A percentile compares a stretch with the other conserved stretches of the same genome.
Evolutionary conservation across 2,329 filamentous ascomycete species (phyloP).

Genomic region (Fusarium paranaense): DNA sequence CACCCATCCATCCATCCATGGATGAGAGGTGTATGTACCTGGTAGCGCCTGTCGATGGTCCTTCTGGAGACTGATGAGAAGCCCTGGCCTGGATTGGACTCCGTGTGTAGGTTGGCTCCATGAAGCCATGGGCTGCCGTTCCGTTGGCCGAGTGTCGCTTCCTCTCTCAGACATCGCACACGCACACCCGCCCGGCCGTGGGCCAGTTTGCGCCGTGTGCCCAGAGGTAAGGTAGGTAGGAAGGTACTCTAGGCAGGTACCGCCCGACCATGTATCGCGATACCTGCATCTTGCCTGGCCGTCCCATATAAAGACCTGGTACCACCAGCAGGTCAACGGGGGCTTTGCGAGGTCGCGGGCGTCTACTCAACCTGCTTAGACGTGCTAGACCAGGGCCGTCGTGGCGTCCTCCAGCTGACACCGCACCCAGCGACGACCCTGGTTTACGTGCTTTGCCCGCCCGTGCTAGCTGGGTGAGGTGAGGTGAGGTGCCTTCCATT

Average conservation of each 20-base stretch:
- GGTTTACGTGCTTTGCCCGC: slow-evolving; percentile 34
- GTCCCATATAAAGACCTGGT: slow-evolving; percentile 22
- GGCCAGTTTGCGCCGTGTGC: slow-evolving; percentile 32
- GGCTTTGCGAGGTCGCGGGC: slow-evolving; percentile 28
- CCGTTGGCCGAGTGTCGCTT: slow-evolving; percentile 45
- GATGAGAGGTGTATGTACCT: background rate
- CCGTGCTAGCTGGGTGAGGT: slow-evolving; percentile 17
- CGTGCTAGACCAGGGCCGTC: slow-evolving; percentile 42
- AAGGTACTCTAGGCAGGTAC: slow-evolving; percentile 14
- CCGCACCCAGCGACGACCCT: slow-evolving; percentile 35
- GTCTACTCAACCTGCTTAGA: slow-evolving; percentile 37
- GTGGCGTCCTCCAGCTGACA: slow-evolving; percentile 47
- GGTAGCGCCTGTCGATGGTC: slow-evolving; percentile 21
- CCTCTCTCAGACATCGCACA: slow-evolving; percentile 40
- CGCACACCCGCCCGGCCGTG: slow-evolving; percentile 37
- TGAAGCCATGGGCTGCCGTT: slow-evolving; percentile 33
- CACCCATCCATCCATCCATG: background rate
- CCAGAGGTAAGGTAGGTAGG: slow-evolving; percentile 2
- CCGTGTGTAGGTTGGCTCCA: slow-evolving; percentile 19
- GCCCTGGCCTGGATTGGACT: slow-evolving; percentile 23
- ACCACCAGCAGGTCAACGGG: slow-evolving; percentile 25
- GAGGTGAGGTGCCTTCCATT: background rate
- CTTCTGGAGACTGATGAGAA: slow-evolving; percentile 24
- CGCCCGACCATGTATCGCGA: slow-evolving; percentile 17
- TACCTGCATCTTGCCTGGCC: slow-evolving; percentile 21